Percentiles rank a stretch among this genome's conserved stretches.
phyloP scores from a whole-genome alignment of 129 eudicot genomes.

The Silybum marianum region DNA sequence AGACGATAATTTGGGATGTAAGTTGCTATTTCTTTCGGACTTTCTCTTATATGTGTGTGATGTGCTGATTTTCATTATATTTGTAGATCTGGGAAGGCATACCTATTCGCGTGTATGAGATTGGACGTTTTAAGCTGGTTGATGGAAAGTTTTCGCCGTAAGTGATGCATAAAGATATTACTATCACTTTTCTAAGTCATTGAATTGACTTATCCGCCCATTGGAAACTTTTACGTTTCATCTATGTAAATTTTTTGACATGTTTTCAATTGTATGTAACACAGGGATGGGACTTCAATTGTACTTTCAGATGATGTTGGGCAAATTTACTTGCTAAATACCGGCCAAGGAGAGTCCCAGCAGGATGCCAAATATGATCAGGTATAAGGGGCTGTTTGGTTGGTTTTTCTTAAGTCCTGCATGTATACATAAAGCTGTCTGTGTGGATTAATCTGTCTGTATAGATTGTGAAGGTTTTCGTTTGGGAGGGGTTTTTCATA shows the following conservation, averaged over 20 bases:
- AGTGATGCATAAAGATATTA: slow-evolving; percentile 33
- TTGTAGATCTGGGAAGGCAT: slow-evolving; percentile 98
- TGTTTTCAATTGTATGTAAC: slow-evolving; percentile 26
- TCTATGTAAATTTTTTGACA: neutral
- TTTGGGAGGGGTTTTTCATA: too few relatives aligned
- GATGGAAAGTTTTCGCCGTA: slow-evolving; percentile 99
- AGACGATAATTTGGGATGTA: slow-evolving; percentile 98
- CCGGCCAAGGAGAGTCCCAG: slow-evolving; percentile 98
- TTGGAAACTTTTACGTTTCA: neutral
- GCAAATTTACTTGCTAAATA: slow-evolving; percentile 83
- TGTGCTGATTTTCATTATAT: slow-evolving; percentile 20
- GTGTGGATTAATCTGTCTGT: too few relatives aligned
- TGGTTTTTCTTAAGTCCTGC: too few relatives aligned
- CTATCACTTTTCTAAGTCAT: too few relatives aligned
- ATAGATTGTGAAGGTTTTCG: too few relatives aligned
- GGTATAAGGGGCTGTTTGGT: slow-evolving; percentile 32
- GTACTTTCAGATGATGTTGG: slow-evolving; percentile 98
- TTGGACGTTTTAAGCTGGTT: slow-evolving; percentile 89
- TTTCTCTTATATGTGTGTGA: slow-evolving; percentile 1
- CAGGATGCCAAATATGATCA: slow-evolving; percentile 94
- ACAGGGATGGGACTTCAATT: slow-evolving; percentile 96
- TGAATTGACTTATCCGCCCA: neutral
- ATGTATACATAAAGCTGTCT: too few relatives aligned
- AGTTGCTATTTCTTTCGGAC: slow-evolving; percentile 31
- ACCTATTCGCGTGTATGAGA: slow-evolving; percentile 78